Evolutionary conservation across 441 rosid species (phyloP).

Genomic region (Lepidium campestre): DNA sequence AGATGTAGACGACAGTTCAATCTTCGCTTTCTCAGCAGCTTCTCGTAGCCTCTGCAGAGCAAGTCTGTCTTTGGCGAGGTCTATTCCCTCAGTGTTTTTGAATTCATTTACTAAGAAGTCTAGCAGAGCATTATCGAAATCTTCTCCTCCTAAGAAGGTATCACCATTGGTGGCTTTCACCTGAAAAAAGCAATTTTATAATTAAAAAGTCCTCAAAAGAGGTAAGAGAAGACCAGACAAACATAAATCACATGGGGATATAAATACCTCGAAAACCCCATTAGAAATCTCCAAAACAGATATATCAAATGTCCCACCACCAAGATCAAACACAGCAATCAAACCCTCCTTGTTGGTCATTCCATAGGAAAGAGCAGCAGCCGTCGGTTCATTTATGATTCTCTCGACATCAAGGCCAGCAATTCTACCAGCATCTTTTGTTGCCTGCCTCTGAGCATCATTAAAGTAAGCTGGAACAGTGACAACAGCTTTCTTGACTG

Average conservation of each 20-base stretch:
- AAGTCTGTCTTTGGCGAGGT: constrained; percentile 74
- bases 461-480: constrained; percentile 91
- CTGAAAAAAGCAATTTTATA: constrained; percentile 28
- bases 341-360: constrained; percentile 92
- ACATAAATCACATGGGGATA: not conserved
- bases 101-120: constrained; percentile 79
- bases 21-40: constrained; percentile 99
- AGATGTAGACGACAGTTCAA: constrained; percentile 84
- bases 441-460: constrained; percentile 94
- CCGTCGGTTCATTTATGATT: constrained; percentile 89
- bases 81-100: constrained; percentile 68
- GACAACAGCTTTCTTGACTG: constrained; percentile 64
- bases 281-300: constrained; percentile 85
- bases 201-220: not conserved
- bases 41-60: constrained; percentile 95
- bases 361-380: constrained; percentile 93
- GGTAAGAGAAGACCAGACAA: not conserved
- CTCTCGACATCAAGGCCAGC: constrained; percentile 86
- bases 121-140: constrained; percentile 77
- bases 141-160: constrained; percentile 96
- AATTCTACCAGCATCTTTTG: constrained; percentile 89
- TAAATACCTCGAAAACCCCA: constrained; percentile 80
- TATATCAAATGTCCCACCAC: constrained; percentile 90
- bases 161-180: constrained; percentile 98
- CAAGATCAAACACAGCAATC: constrained; percentile 88